Percentiles rank a stretch among this genome's conserved stretches.
Evolutionary conservation across 2,329 filamentous ascomycete genomes (phyloP).

Genomic region (Dothideomycetes sp.): DNA sequence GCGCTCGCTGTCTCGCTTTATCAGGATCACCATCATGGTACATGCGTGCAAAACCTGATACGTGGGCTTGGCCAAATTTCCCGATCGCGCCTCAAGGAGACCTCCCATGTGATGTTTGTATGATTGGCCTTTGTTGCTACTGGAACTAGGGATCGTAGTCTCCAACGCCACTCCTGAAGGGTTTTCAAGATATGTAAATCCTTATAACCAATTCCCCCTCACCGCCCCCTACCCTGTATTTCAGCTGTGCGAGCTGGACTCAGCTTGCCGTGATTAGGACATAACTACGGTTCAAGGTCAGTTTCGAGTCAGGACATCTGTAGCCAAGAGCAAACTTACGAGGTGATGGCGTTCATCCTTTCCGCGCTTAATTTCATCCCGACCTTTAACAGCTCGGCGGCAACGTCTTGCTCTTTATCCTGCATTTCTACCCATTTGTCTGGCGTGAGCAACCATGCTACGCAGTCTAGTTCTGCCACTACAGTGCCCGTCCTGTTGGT

Average conservation of each 20-base stretch:
- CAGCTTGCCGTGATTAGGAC: constrained; percentile 30
- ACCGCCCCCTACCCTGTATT: neutral
- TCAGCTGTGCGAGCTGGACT: too few species aligned
- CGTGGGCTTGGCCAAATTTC: neutral
- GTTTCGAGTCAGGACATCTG: neutral
- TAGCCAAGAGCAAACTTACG: constrained; percentile 27
- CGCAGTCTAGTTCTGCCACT: constrained; percentile 66
- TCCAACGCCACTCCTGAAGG: neutral
- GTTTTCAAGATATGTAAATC: too few species aligned
- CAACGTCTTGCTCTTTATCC: constrained; percentile 61
- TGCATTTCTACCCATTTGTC: constrained; percentile 65
- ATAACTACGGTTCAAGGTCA: constrained; percentile 17
- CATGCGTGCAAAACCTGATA: too few species aligned
- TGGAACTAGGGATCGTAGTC: neutral
- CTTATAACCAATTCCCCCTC: too few species aligned
- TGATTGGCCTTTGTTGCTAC: neutral
- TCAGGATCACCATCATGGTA: too few species aligned
- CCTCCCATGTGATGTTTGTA: neutral
- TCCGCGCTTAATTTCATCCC: constrained; percentile 92
- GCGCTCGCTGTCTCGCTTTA: too few species aligned
- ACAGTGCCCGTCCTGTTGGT: constrained; percentile 81
- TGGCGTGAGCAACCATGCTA: constrained; percentile 69
- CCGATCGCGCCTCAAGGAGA: neutral
- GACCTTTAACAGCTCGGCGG: constrained; percentile 71
- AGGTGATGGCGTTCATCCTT: constrained; percentile 66